These are phyloP conservation scores for Meyerozyma sp. DNA, from an alignment of 1,139 yeast genomes.

Conservation along the genomic window DNA sequence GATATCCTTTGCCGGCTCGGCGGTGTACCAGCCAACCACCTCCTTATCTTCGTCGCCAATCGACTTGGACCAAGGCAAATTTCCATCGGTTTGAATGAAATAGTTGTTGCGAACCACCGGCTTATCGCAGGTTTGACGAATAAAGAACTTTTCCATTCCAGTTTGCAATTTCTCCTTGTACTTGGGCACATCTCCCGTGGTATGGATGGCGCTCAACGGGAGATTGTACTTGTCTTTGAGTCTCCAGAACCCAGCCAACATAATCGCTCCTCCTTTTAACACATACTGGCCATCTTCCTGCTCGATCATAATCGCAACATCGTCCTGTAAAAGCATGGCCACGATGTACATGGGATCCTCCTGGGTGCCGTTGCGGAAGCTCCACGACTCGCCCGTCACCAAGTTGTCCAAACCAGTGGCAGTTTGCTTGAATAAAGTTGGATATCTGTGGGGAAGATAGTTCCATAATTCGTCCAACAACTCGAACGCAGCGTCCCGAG, in stretches of 20 bases:
- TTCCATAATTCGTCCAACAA: conserved; percentile 46
- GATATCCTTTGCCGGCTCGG: conserved; percentile 41
- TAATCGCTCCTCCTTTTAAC: conserved; percentile 55
- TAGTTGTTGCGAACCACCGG: conserved; percentile 65
- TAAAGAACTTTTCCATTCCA: conserved; percentile 64
- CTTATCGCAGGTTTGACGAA: conserved; percentile 44
- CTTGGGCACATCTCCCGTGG: conserved; percentile 63
- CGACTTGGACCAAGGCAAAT: conserved; percentile 59
- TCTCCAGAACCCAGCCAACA: conserved; percentile 65
- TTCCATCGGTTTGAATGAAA: conserved; percentile 58
- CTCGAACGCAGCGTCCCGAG: conserved; percentile 54
- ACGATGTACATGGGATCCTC: conserved; percentile 58
- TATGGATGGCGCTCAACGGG: conserved; percentile 55
- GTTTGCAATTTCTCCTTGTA: conserved; percentile 50
- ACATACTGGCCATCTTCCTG: conserved; percentile 49
- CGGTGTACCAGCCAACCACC: conserved; percentile 58
- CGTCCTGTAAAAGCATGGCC: conserved; percentile 60
- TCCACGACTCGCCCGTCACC: conserved; percentile 43
- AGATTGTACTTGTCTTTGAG: conserved; percentile 49
- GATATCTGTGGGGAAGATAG: conserved; percentile 55
- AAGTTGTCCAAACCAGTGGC: conserved; percentile 45
- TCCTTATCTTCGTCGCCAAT: conserved; percentile 52
- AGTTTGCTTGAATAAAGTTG: conserved; percentile 45
- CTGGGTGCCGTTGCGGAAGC: conserved; percentile 7
- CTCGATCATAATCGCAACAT: conserved; percentile 62